Evolutionary conservation across 805 yeast genomes (phyloP).

Genomic region (Suhomyces sp.): DNA sequence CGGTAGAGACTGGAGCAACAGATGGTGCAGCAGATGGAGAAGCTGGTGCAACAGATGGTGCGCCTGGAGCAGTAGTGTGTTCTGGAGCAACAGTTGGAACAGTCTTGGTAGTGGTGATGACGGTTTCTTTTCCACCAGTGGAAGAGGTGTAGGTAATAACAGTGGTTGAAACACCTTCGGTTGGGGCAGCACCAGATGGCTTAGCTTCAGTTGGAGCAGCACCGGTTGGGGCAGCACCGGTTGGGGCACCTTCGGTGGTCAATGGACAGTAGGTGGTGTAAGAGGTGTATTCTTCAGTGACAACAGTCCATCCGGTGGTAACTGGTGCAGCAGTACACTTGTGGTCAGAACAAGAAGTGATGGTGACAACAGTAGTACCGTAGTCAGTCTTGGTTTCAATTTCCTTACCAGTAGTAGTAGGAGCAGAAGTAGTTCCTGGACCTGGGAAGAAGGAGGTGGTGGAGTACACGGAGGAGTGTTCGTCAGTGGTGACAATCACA

Average conservation of each 20-base stretch:
- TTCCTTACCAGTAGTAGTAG: slow-evolving; percentile 15
- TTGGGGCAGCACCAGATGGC: slow-evolving; percentile 1
- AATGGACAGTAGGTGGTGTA: slow-evolving; percentile 38
- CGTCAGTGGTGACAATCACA: neutral
- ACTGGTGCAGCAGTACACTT: slow-evolving; percentile 19
- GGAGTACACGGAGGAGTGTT: neutral
- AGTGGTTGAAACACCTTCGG: neutral
- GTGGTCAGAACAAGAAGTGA: slow-evolving; percentile 34
- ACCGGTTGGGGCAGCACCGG: slow-evolving; percentile 1
- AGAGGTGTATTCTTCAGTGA: slow-evolving; percentile 27
- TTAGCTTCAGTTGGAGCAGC: neutral
- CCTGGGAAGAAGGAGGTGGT: slow-evolving; percentile 3
- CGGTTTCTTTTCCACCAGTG: neutral
- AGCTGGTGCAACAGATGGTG: slow-evolving; percentile 2
- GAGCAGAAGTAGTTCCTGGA: slow-evolving; percentile 17
- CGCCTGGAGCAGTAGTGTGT: neutral
- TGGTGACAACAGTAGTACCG: slow-evolving; percentile 29
- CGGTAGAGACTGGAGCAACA: slow-evolving; percentile 7
- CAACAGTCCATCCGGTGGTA: slow-evolving; percentile 38
- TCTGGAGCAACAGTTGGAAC: neutral
- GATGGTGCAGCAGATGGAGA: slow-evolving; percentile 5
- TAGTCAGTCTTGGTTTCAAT: slow-evolving; percentile 18
- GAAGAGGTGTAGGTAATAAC: slow-evolving; percentile 2
- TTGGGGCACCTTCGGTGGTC: slow-evolving; percentile 6
- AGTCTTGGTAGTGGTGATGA: slow-evolving; percentile 5